Conservation (phyloP, 306 rosid genomes). For the Dalbergia oliveri region DNA sequence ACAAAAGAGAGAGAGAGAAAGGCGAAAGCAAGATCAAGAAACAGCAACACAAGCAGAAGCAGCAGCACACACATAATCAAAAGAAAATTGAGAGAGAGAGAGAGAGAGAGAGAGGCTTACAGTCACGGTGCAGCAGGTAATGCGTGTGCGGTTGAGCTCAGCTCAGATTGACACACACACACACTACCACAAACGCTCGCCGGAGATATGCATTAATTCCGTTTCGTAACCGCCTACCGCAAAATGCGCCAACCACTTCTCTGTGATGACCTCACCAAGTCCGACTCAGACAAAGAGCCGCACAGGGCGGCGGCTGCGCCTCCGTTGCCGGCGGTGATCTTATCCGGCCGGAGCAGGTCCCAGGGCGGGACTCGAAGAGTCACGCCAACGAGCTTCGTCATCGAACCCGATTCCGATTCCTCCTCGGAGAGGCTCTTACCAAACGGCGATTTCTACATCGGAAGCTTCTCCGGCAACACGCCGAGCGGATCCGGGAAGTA, state of each 20-base stretch:
- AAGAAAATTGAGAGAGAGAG: slow-evolving; percentile 20
- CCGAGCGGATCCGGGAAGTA: slow-evolving; percentile 95
- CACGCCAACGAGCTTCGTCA: slow-evolving; percentile 59
- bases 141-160: neutral
- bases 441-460: slow-evolving; percentile 91
- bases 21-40: slow-evolving; percentile 35
- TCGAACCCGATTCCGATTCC: neutral
- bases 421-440: slow-evolving; percentile 58
- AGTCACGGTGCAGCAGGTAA: neutral
- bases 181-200: neutral
- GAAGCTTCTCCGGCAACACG: slow-evolving; percentile 69
- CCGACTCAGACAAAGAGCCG: slow-evolving; percentile 46
- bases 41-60: neutral
- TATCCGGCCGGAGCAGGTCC: slow-evolving; percentile 58
- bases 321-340: neutral
- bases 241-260: slow-evolving; percentile 79
- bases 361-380: slow-evolving; percentile 70
- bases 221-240: neutral
- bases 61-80: neutral
- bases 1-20: slow-evolving; percentile 38
- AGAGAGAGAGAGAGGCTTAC: neutral
- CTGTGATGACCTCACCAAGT: slow-evolving; percentile 54
- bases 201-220: slow-evolving; percentile 49
- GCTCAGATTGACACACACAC: too few species aligned
- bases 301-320: slow-evolving; percentile 35